Percentiles rank a stretch among this genome's conserved stretches.
Conservation (phyloP, 352 stramenopile genomes). For the Globisporangium cystogenes region DNA sequence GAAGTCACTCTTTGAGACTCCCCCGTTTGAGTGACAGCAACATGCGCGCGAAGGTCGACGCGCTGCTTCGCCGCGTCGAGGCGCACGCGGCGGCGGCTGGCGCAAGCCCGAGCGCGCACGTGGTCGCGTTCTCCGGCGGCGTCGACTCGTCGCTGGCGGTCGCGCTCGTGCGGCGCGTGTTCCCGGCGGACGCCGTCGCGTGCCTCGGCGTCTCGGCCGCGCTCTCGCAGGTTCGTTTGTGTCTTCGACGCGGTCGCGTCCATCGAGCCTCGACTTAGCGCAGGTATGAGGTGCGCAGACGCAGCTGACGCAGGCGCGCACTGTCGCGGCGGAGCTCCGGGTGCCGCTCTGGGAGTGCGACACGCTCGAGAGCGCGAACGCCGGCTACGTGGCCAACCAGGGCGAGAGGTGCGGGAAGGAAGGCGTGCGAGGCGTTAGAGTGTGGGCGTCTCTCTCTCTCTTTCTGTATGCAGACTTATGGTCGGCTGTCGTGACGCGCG, state of each 20-base stretch:
- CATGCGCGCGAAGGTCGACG: conserved; percentile 24
- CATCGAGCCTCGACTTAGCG: too few species aligned
- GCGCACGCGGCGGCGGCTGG: conserved; percentile 14
- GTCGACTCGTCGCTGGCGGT: conserved; percentile 95
- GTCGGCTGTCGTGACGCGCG: background rate
- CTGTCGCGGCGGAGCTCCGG: conserved; percentile 85
- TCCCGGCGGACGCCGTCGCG: conserved; percentile 70
- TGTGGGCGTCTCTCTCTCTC: too few species aligned
- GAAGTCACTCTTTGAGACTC: too few species aligned
- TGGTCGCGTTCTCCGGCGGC: conserved; percentile 92
- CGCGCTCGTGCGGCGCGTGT: conserved; percentile 85
- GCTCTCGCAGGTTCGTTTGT: conserved; percentile 62
- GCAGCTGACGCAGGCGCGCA: conserved; percentile 86
- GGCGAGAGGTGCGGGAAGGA: conserved; percentile 63
- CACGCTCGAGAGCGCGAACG: conserved; percentile 81
- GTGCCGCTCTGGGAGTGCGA: conserved; percentile 84
- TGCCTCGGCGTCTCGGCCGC: conserved; percentile 92
- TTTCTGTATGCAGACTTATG: background rate
- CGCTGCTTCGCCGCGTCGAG: conserved; percentile 30
- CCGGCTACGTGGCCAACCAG: conserved; percentile 92
- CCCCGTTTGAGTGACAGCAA: too few species aligned
- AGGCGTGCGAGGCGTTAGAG: too few species aligned
- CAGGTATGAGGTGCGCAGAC: too few species aligned
- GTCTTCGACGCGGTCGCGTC: too few species aligned
- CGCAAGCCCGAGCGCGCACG: conserved; percentile 22